Percentiles rank a stretch among this genome's conserved stretches.
phyloP scores from a whole-genome alignment of 345 rosid species.

The Aethionema arabicum region DNA sequence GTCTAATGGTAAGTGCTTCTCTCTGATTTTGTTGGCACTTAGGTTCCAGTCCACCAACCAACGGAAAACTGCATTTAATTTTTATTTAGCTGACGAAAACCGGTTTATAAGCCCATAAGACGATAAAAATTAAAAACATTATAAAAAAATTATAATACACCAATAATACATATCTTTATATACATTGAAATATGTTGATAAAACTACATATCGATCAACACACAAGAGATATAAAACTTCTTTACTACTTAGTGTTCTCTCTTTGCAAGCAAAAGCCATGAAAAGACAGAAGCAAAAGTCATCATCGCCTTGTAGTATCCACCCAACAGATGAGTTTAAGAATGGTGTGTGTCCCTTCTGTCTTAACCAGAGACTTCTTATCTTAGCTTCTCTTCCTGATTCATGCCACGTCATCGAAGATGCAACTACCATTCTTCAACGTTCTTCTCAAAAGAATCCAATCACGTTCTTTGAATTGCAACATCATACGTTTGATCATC shows the following conservation, averaged over 20 bases:
- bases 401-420: conserved; percentile 18
- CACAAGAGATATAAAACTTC: background rate
- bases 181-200: conserved; percentile 17
- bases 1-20: no score
- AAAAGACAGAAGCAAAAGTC: conserved; percentile 48
- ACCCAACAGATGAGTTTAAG: conserved; percentile 53
- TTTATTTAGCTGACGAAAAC: no score
- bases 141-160: no score
- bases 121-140: no score
- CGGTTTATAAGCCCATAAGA: no score
- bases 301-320: conserved; percentile 64
- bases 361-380: conserved; percentile 68
- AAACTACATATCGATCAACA: background rate
- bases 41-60: no score
- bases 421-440: background rate
- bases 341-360: conserved; percentile 78
- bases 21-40: no score
- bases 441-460: conserved; percentile 6
- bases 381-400: conserved; percentile 24
- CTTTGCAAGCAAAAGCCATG: conserved; percentile 34
- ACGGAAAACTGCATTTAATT: no score
- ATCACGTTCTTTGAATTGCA: conserved; percentile 19
- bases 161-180: background rate
- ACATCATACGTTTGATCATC: conserved; percentile 22
- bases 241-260: conserved; percentile 1